phyloP scores from a whole-genome alignment of 768 basidiomycete genomes.

The Russula ochroleuca region DNA sequence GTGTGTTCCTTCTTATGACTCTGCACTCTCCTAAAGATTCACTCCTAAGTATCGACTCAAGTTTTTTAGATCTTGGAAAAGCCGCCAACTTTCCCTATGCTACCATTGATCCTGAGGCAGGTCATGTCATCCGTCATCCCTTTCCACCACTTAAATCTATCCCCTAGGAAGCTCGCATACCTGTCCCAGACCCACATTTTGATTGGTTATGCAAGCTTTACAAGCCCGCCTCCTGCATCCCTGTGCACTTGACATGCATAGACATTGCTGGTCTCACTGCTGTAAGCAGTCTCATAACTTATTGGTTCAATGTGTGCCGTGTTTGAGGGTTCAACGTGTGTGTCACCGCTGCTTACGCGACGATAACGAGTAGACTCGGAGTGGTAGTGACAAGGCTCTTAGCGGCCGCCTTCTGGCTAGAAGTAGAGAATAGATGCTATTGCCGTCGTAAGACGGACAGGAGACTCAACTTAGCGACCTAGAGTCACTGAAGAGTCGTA shows the following conservation, averaged over 20 bases:
- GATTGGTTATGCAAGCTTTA: slow-evolving; percentile 91
- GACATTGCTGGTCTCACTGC: slow-evolving; percentile 98
- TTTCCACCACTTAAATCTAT: neutral
- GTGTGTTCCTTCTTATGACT: slow-evolving; percentile 47
- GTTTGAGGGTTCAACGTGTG: too few species aligned
- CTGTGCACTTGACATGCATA: slow-evolving; percentile 95
- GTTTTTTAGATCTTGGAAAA: slow-evolving; percentile 70
- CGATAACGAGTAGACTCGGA: too few species aligned
- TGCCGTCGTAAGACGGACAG: too few species aligned
- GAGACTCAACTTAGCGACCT: too few species aligned
- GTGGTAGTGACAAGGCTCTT: too few species aligned
- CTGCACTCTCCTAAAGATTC: neutral
- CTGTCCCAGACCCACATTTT: slow-evolving; percentile 90
- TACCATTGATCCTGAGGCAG: slow-evolving; percentile 80
- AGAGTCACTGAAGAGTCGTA: too few species aligned
- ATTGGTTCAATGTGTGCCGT: too few species aligned
- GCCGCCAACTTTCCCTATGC: slow-evolving; percentile 98
- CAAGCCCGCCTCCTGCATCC: slow-evolving; percentile 83
- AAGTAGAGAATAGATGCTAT: too few species aligned
- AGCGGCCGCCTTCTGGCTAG: too few species aligned
- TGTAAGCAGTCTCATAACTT: slow-evolving; percentile 41
- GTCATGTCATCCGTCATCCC: neutral
- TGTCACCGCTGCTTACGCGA: too few species aligned
- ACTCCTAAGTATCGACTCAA: slow-evolving; percentile 23
- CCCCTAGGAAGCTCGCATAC: slow-evolving; percentile 77